Conservation (phyloP, 2,329 filamentous ascomycete species). For the Malbranchea cinnamomea region DNA sequence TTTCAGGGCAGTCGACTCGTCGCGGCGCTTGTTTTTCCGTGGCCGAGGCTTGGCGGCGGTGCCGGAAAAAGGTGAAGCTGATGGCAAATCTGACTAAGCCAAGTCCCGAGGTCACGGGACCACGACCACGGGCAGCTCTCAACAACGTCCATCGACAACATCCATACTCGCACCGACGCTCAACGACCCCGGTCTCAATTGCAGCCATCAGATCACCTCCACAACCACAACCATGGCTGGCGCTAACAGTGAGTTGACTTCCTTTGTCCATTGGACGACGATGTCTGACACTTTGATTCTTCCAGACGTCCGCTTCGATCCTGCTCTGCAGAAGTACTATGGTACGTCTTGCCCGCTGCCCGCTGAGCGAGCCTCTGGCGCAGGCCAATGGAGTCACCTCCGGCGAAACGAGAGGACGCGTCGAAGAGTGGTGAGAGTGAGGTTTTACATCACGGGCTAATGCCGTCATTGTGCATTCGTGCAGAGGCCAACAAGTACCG, state of each 20-base stretch:
- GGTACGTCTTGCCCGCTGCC: slow-evolving; percentile 19
- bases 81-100: too few relatives aligned
- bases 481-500: slow-evolving; percentile 71
- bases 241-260: slow-evolving; percentile 31
- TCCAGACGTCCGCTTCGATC: slow-evolving; percentile 29
- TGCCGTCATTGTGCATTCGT: background rate
- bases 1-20: too few relatives aligned
- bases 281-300: slow-evolving; percentile 36
- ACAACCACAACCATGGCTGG: slow-evolving; percentile 33
- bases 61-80: too few relatives aligned
- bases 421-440: slow-evolving; percentile 4
- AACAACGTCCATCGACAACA: too few relatives aligned
- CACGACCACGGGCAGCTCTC: too few relatives aligned
- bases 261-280: background rate
- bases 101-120: too few relatives aligned
- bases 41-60: too few relatives aligned
- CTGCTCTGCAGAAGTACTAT: slow-evolving; percentile 35
- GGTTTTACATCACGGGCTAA: too few relatives aligned
- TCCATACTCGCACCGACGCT: too few relatives aligned
- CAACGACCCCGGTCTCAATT: too few relatives aligned
- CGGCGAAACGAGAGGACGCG: background rate
- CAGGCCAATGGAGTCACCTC: background rate
- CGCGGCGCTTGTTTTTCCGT: too few relatives aligned
- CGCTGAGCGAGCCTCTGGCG: background rate
- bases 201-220: too few relatives aligned